Evolutionary conservation across 2,329 filamentous ascomycete genomes (phyloP).

Genomic region (Colletotrichum euphorbiae): DNA sequence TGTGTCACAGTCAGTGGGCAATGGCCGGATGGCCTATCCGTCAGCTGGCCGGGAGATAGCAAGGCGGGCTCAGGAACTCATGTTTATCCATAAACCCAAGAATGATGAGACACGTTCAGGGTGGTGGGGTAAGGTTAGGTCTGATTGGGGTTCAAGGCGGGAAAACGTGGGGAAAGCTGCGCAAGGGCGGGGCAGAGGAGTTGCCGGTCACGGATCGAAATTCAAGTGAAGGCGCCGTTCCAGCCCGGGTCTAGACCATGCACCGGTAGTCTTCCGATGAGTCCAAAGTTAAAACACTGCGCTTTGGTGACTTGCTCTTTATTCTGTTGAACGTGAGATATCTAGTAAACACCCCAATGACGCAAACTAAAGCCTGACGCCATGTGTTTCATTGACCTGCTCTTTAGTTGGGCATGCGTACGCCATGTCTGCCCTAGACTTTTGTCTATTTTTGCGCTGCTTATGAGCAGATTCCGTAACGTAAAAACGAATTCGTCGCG

Average conservation of each 20-base stretch:
- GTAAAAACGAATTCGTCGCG: not conserved
- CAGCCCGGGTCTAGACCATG: not conserved
- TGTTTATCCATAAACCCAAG: not conserved
- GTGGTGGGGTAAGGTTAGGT: slow-evolving; percentile 2
- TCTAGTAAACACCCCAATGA: slow-evolving; percentile 31
- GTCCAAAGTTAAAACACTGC: not conserved
- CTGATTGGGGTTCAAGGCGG: slow-evolving; percentile 13
- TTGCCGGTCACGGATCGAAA: not conserved
- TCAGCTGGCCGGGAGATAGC: slow-evolving; percentile 5
- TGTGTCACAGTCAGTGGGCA: too few species aligned
- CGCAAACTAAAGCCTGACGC: slow-evolving; percentile 11
- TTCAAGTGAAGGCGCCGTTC: not conserved
- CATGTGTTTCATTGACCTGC: slow-evolving; percentile 13
- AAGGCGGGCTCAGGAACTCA: not conserved
- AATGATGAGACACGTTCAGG: not conserved
- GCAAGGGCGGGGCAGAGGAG: not conserved
- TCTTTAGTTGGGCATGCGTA: slow-evolving; percentile 17
- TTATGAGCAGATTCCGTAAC: slow-evolving; percentile 10
- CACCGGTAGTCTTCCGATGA: too few species aligned
- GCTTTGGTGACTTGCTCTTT: slow-evolving; percentile 24
- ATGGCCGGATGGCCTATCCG: not conserved
- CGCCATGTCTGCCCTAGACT: slow-evolving; percentile 28
- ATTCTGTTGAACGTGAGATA: slow-evolving; percentile 21
- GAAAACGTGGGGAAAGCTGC: slow-evolving; percentile 16
- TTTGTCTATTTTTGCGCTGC: slow-evolving; percentile 35